Percentiles rank a stretch among this genome's conserved stretches.
These are phyloP conservation scores for Hymenoscyphus fraxineus DNA, from an alignment of 2,329 filamentous ascomycete species.

Conservation along the genomic window DNA sequence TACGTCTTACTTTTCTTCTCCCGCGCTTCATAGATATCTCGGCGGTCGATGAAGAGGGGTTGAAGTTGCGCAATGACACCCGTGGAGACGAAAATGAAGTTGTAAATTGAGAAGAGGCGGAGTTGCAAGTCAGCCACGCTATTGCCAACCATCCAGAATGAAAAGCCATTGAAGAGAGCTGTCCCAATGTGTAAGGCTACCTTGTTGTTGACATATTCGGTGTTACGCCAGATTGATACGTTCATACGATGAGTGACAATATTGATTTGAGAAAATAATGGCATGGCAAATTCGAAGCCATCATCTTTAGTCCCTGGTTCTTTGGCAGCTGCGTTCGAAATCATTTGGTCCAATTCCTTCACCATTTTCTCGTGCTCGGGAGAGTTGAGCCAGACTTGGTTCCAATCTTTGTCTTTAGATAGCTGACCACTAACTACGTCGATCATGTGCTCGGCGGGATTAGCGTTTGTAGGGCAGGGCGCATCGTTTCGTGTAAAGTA, in stretches of 20 bases:
- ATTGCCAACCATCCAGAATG: constrained; percentile 56
- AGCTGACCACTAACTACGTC: constrained; percentile 46
- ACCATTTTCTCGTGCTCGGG: constrained; percentile 50
- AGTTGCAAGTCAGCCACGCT: constrained; percentile 49
- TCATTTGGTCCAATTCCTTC: constrained; percentile 56
- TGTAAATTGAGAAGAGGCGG: constrained; percentile 57
- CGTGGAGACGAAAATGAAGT: constrained; percentile 59
- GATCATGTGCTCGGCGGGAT: constrained; percentile 45
- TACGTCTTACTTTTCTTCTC: constrained; percentile 62
- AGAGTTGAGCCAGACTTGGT: constrained; percentile 61
- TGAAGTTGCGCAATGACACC: constrained; percentile 57
- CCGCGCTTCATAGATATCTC: constrained; percentile 54
- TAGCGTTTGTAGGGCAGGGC: constrained; percentile 38
- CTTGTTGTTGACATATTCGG: constrained; percentile 49
- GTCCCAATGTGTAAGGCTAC: constrained; percentile 49
- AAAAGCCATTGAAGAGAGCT: constrained; percentile 58
- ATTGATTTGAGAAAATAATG: constrained; percentile 42
- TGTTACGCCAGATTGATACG: constrained; percentile 61
- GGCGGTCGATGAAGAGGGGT: constrained; percentile 53
- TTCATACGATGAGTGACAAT: constrained; percentile 30
- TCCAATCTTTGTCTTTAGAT: constrained; percentile 60
- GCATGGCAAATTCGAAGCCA: constrained; percentile 49
- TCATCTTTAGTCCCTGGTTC: constrained; percentile 38
- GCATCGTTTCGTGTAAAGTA: constrained; percentile 58
- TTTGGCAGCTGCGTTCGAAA: constrained; percentile 42